These are phyloP conservation scores for Hypoxylon lienhwacheense DNA, from an alignment of 495 filamentous ascomycete species.

Conservation along the genomic window DNA sequence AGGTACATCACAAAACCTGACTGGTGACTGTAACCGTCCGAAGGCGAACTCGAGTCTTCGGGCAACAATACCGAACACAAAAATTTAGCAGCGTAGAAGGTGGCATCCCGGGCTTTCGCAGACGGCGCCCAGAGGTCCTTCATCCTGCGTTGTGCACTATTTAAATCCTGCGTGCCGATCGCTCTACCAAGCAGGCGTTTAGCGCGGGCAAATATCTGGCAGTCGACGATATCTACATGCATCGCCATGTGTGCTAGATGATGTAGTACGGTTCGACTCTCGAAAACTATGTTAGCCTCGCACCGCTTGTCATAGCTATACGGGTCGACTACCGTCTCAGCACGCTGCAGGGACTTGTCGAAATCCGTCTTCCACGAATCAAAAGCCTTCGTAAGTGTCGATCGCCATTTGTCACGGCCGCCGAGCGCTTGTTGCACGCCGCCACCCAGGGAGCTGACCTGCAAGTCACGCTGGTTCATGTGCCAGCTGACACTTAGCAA, in stretches of 20 bases:
- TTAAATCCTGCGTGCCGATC: slow-evolving; percentile 80
- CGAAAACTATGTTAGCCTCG: slow-evolving; percentile 79
- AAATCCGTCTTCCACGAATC: slow-evolving; percentile 96
- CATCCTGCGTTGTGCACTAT: slow-evolving; percentile 79
- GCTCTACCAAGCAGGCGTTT: slow-evolving; percentile 80
- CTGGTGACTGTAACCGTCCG: slow-evolving; percentile 33
- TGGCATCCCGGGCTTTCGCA: slow-evolving; percentile 87
- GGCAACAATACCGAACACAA: slow-evolving; percentile 75
- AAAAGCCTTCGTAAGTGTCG: slow-evolving; percentile 82
- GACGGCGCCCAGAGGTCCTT: slow-evolving; percentile 88
- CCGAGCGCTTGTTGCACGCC: slow-evolving; percentile 76
- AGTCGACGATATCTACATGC: slow-evolving; percentile 97
- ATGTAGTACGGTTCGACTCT: slow-evolving; percentile 85
- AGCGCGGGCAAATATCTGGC: slow-evolving; percentile 91
- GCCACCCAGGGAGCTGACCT: slow-evolving; percentile 82
- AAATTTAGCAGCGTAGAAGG: slow-evolving; percentile 91
- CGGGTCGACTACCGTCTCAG: slow-evolving; percentile 48
- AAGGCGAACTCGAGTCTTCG: slow-evolving; percentile 39
- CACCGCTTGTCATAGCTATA: slow-evolving; percentile 50
- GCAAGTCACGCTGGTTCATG: slow-evolving; percentile 94
- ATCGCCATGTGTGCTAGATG: slow-evolving; percentile 97
- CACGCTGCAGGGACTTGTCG: slow-evolving; percentile 70
- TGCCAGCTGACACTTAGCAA: slow-evolving; percentile 94
- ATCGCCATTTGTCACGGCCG: slow-evolving; percentile 90
- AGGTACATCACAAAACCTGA: slow-evolving; percentile 60